A percentile compares a stretch with the other conserved stretches of the same genome.
phyloP scores from a whole-genome alignment of 768 basidiomycete genomes.

The Auriscalpium microsporum region DNA sequence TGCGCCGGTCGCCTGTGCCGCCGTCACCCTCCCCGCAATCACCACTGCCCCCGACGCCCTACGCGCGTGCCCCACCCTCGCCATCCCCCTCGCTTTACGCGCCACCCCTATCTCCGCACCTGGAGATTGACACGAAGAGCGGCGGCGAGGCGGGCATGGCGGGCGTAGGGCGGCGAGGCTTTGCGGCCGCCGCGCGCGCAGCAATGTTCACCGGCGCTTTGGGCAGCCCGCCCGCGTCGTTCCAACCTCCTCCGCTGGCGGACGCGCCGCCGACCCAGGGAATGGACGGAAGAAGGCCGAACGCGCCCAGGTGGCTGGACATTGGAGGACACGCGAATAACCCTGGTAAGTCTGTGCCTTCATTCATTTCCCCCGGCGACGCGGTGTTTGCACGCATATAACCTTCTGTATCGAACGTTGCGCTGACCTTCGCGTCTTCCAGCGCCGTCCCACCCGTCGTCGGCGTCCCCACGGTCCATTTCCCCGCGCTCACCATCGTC shows the following conservation, averaged over 20 bases:
- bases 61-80: background rate
- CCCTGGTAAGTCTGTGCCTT: conserved; percentile 8
- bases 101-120: conserved; percentile 5
- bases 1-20: conserved; percentile 7
- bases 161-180: conserved; percentile 80
- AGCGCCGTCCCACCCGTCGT: background rate
- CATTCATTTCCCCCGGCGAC: conserved; percentile 5
- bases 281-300: conserved; percentile 24
- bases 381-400: conserved; percentile 1
- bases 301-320: conserved; percentile 25
- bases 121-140: conserved; percentile 55
- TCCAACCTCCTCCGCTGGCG: background rate
- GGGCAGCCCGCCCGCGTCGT: background rate
- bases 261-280: conserved; percentile 12
- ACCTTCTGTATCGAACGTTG: background rate
- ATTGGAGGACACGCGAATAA: conserved; percentile 6
- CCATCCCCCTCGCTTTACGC: conserved; percentile 7
- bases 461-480: background rate
- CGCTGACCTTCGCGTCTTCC: background rate
- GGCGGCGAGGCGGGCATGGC: conserved; percentile 85
- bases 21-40: conserved; percentile 1
- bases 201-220: conserved; percentile 34
- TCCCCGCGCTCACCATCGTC: background rate
- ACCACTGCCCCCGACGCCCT: background rate
- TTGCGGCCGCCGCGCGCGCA: conserved; percentile 63